These are phyloP conservation scores for Phytopythium chamaehyphon DNA, from an alignment of 352 stramenopile species.

Conservation along the genomic window DNA sequence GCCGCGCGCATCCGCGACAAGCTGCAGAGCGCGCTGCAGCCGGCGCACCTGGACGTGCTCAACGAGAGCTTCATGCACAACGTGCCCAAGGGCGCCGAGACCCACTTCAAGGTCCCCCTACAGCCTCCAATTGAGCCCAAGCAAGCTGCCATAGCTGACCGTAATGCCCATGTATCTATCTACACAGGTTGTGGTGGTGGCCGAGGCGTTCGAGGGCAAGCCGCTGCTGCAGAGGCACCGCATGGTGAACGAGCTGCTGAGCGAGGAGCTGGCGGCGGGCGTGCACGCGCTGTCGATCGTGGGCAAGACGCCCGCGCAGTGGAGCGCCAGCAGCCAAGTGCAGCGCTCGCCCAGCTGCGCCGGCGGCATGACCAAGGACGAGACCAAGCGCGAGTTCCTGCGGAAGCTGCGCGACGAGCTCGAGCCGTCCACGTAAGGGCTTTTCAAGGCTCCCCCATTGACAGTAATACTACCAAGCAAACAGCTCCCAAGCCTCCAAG, in stretches of 20 bases:
- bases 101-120: constrained; percentile 89
- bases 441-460: background rate
- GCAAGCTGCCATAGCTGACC: too few species aligned
- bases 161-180: background rate
- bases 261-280: constrained; percentile 77
- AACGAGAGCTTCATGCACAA: constrained; percentile 97
- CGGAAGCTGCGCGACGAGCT: constrained; percentile 22
- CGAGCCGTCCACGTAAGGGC: constrained; percentile 6
- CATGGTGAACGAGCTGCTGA: constrained; percentile 87
- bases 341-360: constrained; percentile 67
- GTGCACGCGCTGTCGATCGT: constrained; percentile 95
- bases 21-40: constrained; percentile 50
- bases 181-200: constrained; percentile 89
- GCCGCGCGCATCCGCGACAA: constrained; percentile 65
- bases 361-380: constrained; percentile 68
- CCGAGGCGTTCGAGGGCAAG: constrained; percentile 87
- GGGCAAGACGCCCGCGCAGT: constrained; percentile 93
- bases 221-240: constrained; percentile 87
- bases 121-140: background rate
- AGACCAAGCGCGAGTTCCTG: constrained; percentile 64
- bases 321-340: constrained; percentile 52
- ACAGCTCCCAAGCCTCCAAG: background rate
- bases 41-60: constrained; percentile 79
- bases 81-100: constrained; percentile 92
- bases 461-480: background rate